Evolutionary conservation across 306 rosid species (phyloP), one percentile per base, ranked within the genome.

Genomic region (Calophaca sinica): DNA sequence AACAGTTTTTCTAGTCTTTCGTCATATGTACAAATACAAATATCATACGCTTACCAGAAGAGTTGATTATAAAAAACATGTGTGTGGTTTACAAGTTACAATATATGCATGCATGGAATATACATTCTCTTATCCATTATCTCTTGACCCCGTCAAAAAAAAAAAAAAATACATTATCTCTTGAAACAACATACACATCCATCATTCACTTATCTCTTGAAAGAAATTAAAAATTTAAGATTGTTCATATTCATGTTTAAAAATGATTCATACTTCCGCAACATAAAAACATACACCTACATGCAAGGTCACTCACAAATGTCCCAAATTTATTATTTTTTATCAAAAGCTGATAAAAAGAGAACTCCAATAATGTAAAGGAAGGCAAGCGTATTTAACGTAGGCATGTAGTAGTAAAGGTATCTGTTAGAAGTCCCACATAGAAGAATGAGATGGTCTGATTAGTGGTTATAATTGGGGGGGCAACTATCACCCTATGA

Each of bases 271-370:
- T 14, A 38, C 32, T 52, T 61, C 41, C 9, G 6, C 57, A 14
- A 68, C 57, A 31, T 57, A 64, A 10, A 69, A 71, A 42, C 62
- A 65, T 42, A 79, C 68, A 62, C 35, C 55, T 42, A 9, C 61
- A 63, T 45, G 35, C 52, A 65, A 33, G 74, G 80, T 66, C 61
- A 64, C 45, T 26, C 79, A 10, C 20, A 58, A 65, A 65, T 46
- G 45, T 48, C 75, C 9, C 68, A 26, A 38, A 0, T 52, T 70
- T 52, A 42, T 12, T 58, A n/a, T 55, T 55, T 38, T 72, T 28
- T 6, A 42, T 44, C 7, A 2, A 29, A 76, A 44, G 61, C 44
- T 70, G 57, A 55, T 71, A 41, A 38, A 73, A 72, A 12, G 15
- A 55, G 28, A 72, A 72, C 13, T 32, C 15, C 6, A 50, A 54